Evolutionary conservation across 2,329 filamentous ascomycete species (phyloP).

Genomic region (Claviceps maximensis): DNA sequence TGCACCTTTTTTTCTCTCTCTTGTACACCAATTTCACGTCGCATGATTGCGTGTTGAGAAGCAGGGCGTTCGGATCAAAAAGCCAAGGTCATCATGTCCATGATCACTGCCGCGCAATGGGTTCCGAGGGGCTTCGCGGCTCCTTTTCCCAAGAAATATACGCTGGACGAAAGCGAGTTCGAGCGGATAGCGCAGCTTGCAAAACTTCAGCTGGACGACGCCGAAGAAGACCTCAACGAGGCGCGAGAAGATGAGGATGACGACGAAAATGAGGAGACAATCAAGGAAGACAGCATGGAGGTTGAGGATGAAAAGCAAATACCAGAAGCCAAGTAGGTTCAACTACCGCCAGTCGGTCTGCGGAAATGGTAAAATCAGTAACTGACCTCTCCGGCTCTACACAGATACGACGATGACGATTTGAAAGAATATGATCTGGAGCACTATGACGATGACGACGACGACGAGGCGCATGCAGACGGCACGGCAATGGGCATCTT

Average conservation of each 20-base stretch:
- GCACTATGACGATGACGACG: conserved; percentile 80
- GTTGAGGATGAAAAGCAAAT: conserved; percentile 3
- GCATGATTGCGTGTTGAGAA: background rate
- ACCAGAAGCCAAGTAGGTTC: conserved; percentile 5
- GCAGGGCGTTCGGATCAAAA: background rate
- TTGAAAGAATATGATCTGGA: conserved; percentile 94
- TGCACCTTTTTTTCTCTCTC: background rate
- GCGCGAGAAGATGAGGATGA: conserved; percentile 36
- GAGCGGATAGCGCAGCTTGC: conserved; percentile 62
- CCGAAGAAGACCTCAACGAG: conserved; percentile 69
- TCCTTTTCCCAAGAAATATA: conserved; percentile 61
- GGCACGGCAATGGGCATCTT: conserved; percentile 80
- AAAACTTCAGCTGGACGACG: conserved; percentile 77
- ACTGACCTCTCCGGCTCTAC: conserved; percentile 8
- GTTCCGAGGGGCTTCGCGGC: conserved; percentile 65
- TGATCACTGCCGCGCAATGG: conserved; percentile 68
- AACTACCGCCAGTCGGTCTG: background rate
- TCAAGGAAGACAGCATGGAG: conserved; percentile 23
- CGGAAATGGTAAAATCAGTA: background rate
- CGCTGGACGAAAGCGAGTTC: conserved; percentile 63
- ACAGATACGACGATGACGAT: conserved; percentile 61
- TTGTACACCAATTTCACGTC: background rate
- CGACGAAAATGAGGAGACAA: conserved; percentile 14
- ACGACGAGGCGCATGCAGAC: conserved; percentile 30
- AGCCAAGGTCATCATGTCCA: conserved; percentile 38